Base-by-base conservation (phyloP, 345 rosid genomes). In the Lepidium africanum region DNA sequence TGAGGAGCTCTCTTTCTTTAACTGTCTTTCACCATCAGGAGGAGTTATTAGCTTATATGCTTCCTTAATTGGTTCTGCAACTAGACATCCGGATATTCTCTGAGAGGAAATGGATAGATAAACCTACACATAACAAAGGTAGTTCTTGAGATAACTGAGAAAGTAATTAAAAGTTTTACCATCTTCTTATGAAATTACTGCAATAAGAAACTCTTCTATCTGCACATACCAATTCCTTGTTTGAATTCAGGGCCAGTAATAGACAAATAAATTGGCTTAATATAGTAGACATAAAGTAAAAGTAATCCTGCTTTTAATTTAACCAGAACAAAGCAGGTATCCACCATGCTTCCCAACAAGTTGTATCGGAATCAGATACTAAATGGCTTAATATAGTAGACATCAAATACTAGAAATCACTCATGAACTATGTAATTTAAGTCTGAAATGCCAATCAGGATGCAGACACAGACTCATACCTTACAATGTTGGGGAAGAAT, bases 41-140 rank as follows among this genome's bases (percentile, higher is more conserved):
- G 71, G 43, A 46, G 86, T 61, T 49, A 89, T 21, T 35, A 89
- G 59, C 78, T 67, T 82, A 73, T 77, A 94, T 69, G 96, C 97
- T 79, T 89, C 87, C 71, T 78, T 84, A 42, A 89, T 89, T 63
- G 92, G 87, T 74, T 94, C 99, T 3, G 84, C 85, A 52, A 94
- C 85, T 58, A 86, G 32, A 79, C 97, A 89, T 10, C 96, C 96
- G 1, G 80, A 76, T 43, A 91, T 69, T 71, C 95, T 83, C 56
- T 81, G 86, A 3, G 83, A 82, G 52, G 81, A 76, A 11, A 94
- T 70, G 15, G 67, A 86, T 17, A 94, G 73, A 71, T 91, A 94
- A 36, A 86, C 91, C 99, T 94, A 78, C 72, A 82, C 10, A 65
- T 39, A 47, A 51, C 35, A 63, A 30, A 41, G 14, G 15, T 10